These are phyloP conservation scores for Paraphysoderma sedebokerense DNA, from an alignment of 371 early-diverging fungal species.

Conservation along the genomic window DNA sequence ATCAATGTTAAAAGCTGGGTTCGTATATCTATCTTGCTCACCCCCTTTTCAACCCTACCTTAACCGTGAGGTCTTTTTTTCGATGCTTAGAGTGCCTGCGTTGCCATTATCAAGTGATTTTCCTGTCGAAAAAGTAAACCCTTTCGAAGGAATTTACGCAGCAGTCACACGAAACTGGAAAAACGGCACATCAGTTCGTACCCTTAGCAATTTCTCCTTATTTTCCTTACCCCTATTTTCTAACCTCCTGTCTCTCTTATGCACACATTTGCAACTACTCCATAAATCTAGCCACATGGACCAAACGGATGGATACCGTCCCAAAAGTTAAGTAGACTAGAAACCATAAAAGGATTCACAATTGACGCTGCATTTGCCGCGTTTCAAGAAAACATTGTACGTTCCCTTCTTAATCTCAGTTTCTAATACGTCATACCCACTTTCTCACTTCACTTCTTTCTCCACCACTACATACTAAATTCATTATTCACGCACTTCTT, in stretches of 20 bases:
- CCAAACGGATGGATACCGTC: conserved; percentile 17
- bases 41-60: not conserved
- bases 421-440: not conserved
- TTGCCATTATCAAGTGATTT: conserved; percentile 23
- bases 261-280: not conserved
- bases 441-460: not conserved
- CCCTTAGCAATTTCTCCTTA: too few species aligned
- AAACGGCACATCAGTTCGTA: conserved; percentile 16
- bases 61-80: not conserved
- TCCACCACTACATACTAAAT: not conserved
- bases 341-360: conserved; percentile 25
- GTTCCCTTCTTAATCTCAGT: too few species aligned
- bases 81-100: conserved; percentile 5
- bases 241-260: conserved; percentile 2
- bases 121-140: conserved; percentile 22
- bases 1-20: conserved; percentile 13
- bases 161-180: conserved; percentile 19
- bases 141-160: conserved; percentile 21
- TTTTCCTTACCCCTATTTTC: too few species aligned
- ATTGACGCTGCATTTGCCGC: conserved; percentile 23
- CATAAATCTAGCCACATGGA: conserved; percentile 12
- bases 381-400: conserved; percentile 11
- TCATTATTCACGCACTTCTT: too few species aligned
- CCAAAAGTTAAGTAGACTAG: conserved; percentile 11
- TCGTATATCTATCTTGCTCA: conserved; percentile 2